Conservation (phyloP, 1,284 basidiomycete species). For the Baeospora myosura region DNA sequence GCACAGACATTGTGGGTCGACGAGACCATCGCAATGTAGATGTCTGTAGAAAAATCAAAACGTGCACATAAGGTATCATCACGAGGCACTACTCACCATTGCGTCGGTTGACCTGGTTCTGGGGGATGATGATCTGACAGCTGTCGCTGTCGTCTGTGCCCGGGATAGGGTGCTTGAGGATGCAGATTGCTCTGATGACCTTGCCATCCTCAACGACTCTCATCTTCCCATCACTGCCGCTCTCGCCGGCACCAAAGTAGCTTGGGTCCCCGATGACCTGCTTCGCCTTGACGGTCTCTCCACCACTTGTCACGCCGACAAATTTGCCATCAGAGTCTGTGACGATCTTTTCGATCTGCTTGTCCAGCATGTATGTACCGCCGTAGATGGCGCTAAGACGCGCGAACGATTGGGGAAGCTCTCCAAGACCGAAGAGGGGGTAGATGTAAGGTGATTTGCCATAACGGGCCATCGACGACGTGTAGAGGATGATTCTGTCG, state of each 20-base stretch:
- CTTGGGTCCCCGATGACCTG: constrained; percentile 97
- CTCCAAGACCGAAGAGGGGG: constrained; percentile 97
- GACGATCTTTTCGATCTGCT: constrained; percentile 88
- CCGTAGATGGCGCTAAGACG: constrained; percentile 98
- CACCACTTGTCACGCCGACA: constrained; percentile 83
- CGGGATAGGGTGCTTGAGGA: constrained; percentile 97
- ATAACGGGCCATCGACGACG: constrained; percentile 97
- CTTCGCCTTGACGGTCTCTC: constrained; percentile 95
- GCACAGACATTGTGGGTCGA: constrained; percentile 96
- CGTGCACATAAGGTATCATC: constrained; percentile 8
- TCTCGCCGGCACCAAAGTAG: constrained; percentile 81
- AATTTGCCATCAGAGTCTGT: constrained; percentile 85
- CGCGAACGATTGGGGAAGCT: constrained; percentile 98
- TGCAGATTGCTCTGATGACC: constrained; percentile 95
- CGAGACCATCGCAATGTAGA: constrained; percentile 97
- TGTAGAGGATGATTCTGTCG: constrained; percentile 96
- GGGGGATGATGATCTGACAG: constrained; percentile 96
- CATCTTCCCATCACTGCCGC: constrained; percentile 65
- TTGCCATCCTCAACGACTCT: constrained; percentile 90
- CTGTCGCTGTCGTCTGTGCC: constrained; percentile 94
- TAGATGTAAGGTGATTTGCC: constrained; percentile 99
- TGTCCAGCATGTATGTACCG: constrained; percentile 99
- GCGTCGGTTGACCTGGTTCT: constrained; percentile 92
- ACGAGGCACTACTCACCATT: constrained; percentile 72
- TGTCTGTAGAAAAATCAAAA: constrained; percentile 53